Evolutionary conservation across 2,329 filamentous ascomycete species (phyloP).

Genomic region (Fusarium transvaalense): DNA sequence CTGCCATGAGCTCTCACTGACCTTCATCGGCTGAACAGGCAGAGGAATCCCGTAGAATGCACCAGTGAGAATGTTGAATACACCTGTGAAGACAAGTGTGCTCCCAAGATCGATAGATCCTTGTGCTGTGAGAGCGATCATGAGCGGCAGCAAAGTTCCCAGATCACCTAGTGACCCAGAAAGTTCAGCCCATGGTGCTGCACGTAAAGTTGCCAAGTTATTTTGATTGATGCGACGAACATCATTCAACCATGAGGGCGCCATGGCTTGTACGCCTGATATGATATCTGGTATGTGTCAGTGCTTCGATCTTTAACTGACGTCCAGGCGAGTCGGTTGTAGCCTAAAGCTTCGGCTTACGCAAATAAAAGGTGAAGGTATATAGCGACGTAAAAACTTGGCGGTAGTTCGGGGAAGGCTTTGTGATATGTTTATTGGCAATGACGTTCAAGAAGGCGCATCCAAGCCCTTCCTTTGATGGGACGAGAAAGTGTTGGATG

Average conservation of each 20-base stretch:
- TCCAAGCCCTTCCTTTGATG: background rate
- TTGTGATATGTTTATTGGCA: background rate
- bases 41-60: slow-evolving; percentile 87
- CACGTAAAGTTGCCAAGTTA: slow-evolving; percentile 63
- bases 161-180: slow-evolving; percentile 90
- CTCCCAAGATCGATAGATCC: slow-evolving; percentile 83
- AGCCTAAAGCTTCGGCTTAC: background rate
- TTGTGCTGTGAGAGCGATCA: slow-evolving; percentile 85
- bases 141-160: slow-evolving; percentile 88
- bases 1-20: slow-evolving; percentile 41
- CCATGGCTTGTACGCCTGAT: slow-evolving; percentile 28
- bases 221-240: slow-evolving; percentile 56
- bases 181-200: slow-evolving; percentile 74
- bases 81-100: slow-evolving; percentile 88
- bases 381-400: background rate
- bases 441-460: slow-evolving; percentile 18
- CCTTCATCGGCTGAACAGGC: slow-evolving; percentile 90
- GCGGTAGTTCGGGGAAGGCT: background rate
- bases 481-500: background rate
- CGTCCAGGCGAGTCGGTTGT: background rate
- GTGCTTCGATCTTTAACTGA: background rate
- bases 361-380: background rate
- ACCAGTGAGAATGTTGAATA: slow-evolving; percentile 88
- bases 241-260: slow-evolving; percentile 47
- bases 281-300: background rate